Base-by-base conservation (phyloP, 306 rosid genomes). In the Vigna trinervia region DNA sequence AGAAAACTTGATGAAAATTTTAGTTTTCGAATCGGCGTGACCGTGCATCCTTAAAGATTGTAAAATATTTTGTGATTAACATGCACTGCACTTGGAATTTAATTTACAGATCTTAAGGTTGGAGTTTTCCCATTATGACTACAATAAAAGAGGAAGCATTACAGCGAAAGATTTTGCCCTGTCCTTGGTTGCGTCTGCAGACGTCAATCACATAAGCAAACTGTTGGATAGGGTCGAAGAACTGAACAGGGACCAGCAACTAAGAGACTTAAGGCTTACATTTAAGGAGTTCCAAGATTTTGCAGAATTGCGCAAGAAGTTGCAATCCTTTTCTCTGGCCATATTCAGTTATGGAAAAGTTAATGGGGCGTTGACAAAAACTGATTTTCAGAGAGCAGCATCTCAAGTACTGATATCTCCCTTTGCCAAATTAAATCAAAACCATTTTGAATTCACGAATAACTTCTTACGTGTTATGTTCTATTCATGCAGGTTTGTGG, bases 141-240 rank as follows among this genome's bases (percentile, higher is more conserved):
- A 76, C 85, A 85, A 75, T 1, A 68, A 76, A 43, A 69, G 32
- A 63, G 92, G 97, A 70, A 84, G 68, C 68, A 91, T 91, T 72
- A 64, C 93, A 68, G 93, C 96, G 59, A 91, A 84, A 78, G 91
- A 93, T 75, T 93, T 91, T 34, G 97, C 94, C 15, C 71, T 90
- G 71, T 93, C 98, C 76, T 62, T 90, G 81, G 94, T 91, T 82
- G 98, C 98, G 56, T 88, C 94, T 41, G 97, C 92, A 12, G 92
- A 94, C 66, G 67, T 88, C 71, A 82, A 81, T 66, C 87, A 94
- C 64, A 73, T 92, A 80, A 85, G 78, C 86, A 91, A 83, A 84
- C 83, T 94, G 69, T 76, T 94, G 26, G 86, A 86, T 53, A 77
- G 87, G 69, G 94, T 90, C 0, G 91, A 90, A 3, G 84, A 84